Percentiles rank a stretch among this genome's conserved stretches.
These are phyloP conservation scores for Eucalyptus pumila DNA, from an alignment of 345 rosid species.

Conservation along the genomic window DNA sequence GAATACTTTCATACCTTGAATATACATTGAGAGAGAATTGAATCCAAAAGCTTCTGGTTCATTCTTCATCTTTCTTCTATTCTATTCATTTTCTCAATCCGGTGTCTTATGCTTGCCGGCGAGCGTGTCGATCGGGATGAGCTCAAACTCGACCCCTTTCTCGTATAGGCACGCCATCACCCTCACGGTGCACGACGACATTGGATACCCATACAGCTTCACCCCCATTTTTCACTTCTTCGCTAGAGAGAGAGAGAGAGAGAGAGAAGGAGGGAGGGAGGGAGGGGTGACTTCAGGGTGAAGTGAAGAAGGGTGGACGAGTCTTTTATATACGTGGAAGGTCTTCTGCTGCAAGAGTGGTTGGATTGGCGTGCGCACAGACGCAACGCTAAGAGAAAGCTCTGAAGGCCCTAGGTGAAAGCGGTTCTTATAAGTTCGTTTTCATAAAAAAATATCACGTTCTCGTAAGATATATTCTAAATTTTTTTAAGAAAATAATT, in stretches of 20 bases:
- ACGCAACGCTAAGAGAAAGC: neutral
- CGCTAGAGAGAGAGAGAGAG: neutral
- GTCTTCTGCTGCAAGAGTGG: neutral
- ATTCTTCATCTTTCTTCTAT: no score
- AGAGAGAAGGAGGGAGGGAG: neutral
- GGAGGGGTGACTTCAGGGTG: neutral
- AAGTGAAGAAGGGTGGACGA: neutral
- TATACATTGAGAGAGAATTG: no score
- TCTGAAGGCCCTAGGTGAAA: no score
- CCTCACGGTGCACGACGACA: constrained; percentile 57
- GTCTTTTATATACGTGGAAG: neutral
- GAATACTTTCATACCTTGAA: no score
- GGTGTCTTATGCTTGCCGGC: constrained; percentile 58
- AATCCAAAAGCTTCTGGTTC: no score
- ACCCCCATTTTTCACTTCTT: constrained; percentile 19
- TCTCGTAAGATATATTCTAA: no score
- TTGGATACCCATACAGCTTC: constrained; percentile 49
- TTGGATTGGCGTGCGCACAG: neutral
- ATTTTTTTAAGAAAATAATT: no score
- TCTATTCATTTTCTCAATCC: neutral
- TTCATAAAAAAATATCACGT: no score
- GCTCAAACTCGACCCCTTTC: constrained; percentile 17
- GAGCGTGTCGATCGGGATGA: constrained; percentile 45
- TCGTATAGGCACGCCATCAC: constrained; percentile 22
- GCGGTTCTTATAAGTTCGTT: no score